phyloP scores from a whole-genome alignment of 1,139 yeast genomes.

The Sugiyamaella xylanicola region DNA sequence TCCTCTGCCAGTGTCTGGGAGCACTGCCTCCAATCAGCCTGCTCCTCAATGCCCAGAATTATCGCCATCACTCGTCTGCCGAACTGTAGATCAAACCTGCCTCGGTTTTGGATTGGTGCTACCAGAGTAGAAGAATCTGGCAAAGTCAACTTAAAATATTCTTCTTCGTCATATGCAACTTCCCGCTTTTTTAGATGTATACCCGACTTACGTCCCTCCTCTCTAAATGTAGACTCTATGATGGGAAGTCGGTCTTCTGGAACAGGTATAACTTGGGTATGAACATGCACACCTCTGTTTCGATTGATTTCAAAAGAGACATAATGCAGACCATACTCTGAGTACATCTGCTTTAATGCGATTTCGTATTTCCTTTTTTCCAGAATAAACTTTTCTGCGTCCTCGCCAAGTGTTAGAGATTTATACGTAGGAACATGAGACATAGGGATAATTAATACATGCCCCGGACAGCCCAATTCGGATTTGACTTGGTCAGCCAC shows the following conservation, averaged over 20 bases:
- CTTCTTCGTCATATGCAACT: constrained; percentile 25
- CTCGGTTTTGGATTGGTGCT: constrained; percentile 21
- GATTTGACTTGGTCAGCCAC: constrained; percentile 46
- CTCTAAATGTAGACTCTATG: constrained; percentile 29
- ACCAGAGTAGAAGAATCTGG: constrained; percentile 26
- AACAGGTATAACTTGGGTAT: constrained; percentile 42
- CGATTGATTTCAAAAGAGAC: constrained; percentile 41
- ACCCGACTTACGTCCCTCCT: constrained; percentile 23
- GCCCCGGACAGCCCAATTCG: constrained; percentile 64
- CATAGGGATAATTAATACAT: constrained; percentile 80
- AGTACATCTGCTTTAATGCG: constrained; percentile 33
- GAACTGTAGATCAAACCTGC: constrained; percentile 65
- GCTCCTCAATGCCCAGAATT: constrained; percentile 49
- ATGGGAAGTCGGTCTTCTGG: constrained; percentile 22
- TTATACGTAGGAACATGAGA: constrained; percentile 60
- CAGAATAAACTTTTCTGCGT: constrained; percentile 21
- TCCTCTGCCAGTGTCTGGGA: constrained; percentile 62
- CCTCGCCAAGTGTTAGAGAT: constrained; percentile 19
- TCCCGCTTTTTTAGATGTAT: constrained; percentile 17
- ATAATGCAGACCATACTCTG: constrained; percentile 28
- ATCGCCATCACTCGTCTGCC: constrained; percentile 76
- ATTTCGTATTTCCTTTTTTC: constrained; percentile 33
- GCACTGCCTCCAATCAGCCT: constrained; percentile 78
- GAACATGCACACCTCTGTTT: constrained; percentile 41
- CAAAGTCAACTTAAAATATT: constrained; percentile 28